Evolutionary conservation across 768 basidiomycete species (phyloP), one percentile per base, ranked within the genome.

Genomic region (Leccinum obscurum): DNA sequence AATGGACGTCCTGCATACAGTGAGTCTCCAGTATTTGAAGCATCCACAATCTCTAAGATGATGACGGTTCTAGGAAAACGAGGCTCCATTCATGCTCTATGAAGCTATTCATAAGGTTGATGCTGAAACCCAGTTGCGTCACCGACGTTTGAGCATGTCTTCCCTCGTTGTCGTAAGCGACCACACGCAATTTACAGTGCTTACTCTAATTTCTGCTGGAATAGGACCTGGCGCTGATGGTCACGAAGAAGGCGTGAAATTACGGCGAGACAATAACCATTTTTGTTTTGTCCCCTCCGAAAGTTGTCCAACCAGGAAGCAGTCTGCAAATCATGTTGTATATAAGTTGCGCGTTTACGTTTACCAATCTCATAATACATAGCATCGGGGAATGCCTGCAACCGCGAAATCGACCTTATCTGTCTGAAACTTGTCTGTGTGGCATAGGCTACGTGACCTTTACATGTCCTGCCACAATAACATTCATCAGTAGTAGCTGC

Each of bases 211-310:
- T 10, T 52, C 37, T 17, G 17, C 14, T 60, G 32, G 9, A 30
- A 51, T 39, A 74, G 71, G 70, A 70, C 13, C 68, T 74, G 8
- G 72, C 72, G 3, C 41, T 65, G 39, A 28, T 64, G 7, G 32
- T 62, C 14, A 26, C 17, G 7, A 68, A 62, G 49, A 64, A 34
- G 10, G 3, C 53, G n/a, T 44, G 57, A 41, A 10, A 39, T 24
- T 49, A 9, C 7, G 24, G 24, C 24, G 57, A 58, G 20, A 37
- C 6, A 62, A 24, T 60, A 61, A 53, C 39, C 17, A 4, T 13
- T 17, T 41, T 41, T 32, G 13, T 2, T 39, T 37, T 24, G 30
- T 51, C 3, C 10, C 9, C 0, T 15, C 15, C 28, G 17, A 24
- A 50, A 34, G 13, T 34, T 41, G 39, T 41, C 9, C 39, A 41